Base-by-base conservation (phyloP, 768 basidiomycete species). In the Hypholoma sublateritium region DNA sequence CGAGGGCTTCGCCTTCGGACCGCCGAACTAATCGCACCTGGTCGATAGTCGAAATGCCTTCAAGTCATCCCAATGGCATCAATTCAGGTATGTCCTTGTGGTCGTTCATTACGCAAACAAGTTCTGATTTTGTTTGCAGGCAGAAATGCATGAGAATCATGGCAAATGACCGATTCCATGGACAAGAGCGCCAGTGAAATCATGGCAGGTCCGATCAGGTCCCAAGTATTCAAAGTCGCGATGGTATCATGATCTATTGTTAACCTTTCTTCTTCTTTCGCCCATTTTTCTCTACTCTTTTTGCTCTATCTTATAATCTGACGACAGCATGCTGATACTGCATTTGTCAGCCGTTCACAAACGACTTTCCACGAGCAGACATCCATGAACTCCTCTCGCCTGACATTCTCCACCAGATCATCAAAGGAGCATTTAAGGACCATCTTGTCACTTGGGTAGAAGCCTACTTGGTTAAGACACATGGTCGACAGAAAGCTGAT, bases 121-220 rank as follows among this genome's bases (percentile, higher is more conserved):
- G 3, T 19, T 13, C 17, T 14, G 17, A 3, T 37, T 58, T 14
- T 54, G n/a, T n/a, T n/a, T n/a, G n/a, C n/a, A 67, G 66, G 48
- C 34, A 46, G 53, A 16, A 68, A 65, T 22, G 59, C 71, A 46
- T 76, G 79, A 34, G 74, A 78, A 57, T 80, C 79, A 17, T 80
- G 77, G 76, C 76, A 77, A 59, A 76, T 77, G 1, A 70, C 69
- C 0, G 69, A 67, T 13, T 66, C 67, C 7, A 46, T 67, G 32
- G 67, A 66, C 50, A 77, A 78, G 16, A 72, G 66, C 19, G 67
- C 72, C 6, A 69, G 73, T 13, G 76, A 76, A 35, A 57, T 80
- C 12, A 48, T 69, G 25, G 72, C 78, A 13, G 78, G 76, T n/a
- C 70, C n/a, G n/a, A n/a, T n/a, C n/a, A n/a, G n/a, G n/a, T n/a